Percentiles rank a stretch among this genome's conserved stretches.
phyloP scores from a whole-genome alignment of 257 asterid species.

The Phtheirospermum japonicum region DNA sequence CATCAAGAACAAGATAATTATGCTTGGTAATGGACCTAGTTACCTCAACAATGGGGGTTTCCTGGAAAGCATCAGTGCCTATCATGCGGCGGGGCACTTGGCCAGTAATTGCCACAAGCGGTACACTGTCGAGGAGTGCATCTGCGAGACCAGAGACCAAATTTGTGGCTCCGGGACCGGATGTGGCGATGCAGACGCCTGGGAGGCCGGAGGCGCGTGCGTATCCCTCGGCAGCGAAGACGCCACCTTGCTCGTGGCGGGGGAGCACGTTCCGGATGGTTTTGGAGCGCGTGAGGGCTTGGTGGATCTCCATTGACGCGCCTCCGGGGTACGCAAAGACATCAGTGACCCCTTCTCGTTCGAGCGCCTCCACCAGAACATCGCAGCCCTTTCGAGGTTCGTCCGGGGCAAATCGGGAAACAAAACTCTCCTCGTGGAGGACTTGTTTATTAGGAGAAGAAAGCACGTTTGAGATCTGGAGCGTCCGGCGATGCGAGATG shows the following conservation, averaged over 20 bases:
- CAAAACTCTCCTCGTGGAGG: constrained; percentile 27
- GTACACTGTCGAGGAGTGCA: constrained; percentile 66
- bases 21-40: constrained; percentile 82
- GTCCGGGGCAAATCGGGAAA: constrained; percentile 57
- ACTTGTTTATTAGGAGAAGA: constrained; percentile 27
- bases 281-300: constrained; percentile 70
- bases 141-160: constrained; percentile 77
- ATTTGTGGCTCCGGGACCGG: constrained; percentile 95
- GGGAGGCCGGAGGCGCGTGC: constrained; percentile 73
- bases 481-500: constrained; percentile 28
- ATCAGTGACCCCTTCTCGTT: constrained; percentile 74
- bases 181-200: constrained; percentile 85
- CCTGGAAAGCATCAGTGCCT: constrained; percentile 87
- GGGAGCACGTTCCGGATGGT: constrained; percentile 72
- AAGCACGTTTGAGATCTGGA: constrained; percentile 35
- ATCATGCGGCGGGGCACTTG: constrained; percentile 85
- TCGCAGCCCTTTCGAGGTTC: constrained; percentile 78
- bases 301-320: constrained; percentile 83
- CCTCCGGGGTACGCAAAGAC: constrained; percentile 91
- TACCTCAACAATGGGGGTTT: constrained; percentile 79
- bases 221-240: constrained; percentile 85
- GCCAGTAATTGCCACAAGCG: constrained; percentile 84
- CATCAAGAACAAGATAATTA: constrained; percentile 67
- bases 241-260: constrained; percentile 87
- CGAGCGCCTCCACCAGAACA: constrained; percentile 79